A percentile compares a stretch with the other conserved stretches of the same genome.
Evolutionary conservation across 2,329 filamentous ascomycete genomes (phyloP).

Genomic region (Ophiostoma ulmi): DNA sequence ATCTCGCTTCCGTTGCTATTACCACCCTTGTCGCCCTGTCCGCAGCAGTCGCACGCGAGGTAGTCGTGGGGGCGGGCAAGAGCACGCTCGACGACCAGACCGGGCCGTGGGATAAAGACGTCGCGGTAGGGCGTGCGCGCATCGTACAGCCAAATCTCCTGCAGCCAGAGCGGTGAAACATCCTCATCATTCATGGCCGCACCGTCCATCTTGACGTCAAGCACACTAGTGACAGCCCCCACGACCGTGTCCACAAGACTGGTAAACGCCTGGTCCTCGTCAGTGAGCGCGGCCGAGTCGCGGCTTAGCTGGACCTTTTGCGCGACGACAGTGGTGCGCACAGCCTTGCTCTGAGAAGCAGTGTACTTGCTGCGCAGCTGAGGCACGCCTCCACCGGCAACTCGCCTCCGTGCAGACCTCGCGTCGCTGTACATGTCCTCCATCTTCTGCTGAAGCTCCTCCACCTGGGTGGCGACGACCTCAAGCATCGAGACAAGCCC

Average conservation of each 20-base stretch:
- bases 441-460: constrained; percentile 43
- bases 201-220: constrained; percentile 38
- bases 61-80: constrained; percentile 71
- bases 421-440: constrained; percentile 42
- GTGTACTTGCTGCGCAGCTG: constrained; percentile 68
- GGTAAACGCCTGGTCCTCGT: constrained; percentile 67
- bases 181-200: neutral
- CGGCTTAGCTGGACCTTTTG: constrained; percentile 76
- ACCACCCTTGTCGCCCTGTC: constrained; percentile 23
- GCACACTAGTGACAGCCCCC: constrained; percentile 41
- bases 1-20: constrained; percentile 42
- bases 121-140: constrained; percentile 63
- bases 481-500: constrained; percentile 35
- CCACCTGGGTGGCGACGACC: constrained; percentile 44
- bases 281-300: constrained; percentile 64
- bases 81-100: constrained; percentile 64
- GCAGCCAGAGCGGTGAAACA: constrained; percentile 46
- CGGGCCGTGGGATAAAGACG: constrained; percentile 70
- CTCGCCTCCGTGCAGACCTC: constrained; percentile 28
- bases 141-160: constrained; percentile 74
- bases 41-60: constrained; percentile 66
- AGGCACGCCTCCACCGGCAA: constrained; percentile 3
- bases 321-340: constrained; percentile 72
- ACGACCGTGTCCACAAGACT: constrained; percentile 55
- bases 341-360: constrained; percentile 60